These are phyloP conservation scores for Leucogyrophana mollusca DNA, from an alignment of 768 basidiomycete species.

Conservation along the genomic window DNA sequence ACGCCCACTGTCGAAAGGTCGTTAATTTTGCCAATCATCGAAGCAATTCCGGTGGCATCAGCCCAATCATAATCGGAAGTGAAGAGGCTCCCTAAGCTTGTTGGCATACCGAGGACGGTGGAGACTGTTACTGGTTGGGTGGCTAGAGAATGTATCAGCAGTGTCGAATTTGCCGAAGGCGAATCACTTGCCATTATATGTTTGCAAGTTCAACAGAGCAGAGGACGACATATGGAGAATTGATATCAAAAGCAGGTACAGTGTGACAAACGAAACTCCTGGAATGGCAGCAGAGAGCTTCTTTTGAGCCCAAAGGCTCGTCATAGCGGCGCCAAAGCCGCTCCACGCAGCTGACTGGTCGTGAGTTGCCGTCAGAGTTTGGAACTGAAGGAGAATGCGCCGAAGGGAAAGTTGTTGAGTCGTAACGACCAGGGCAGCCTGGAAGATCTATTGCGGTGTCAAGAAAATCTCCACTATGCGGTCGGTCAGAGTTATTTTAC, in stretches of 20 bases:
- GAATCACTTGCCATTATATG: neutral
- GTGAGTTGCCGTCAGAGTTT: constrained; percentile 12
- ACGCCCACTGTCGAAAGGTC: constrained; percentile 3
- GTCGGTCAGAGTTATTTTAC: neutral
- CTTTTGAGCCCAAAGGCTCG: constrained; percentile 8
- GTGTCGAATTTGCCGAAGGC: neutral
- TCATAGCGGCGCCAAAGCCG: constrained; percentile 9
- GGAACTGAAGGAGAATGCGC: constrained; percentile 4
- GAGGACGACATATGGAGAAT: constrained; percentile 12
- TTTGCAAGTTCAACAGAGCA: constrained; percentile 4
- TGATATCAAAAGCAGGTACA: constrained; percentile 10
- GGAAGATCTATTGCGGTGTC: neutral
- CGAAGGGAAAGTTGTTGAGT: constrained; percentile 11
- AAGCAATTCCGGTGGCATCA: neutral
- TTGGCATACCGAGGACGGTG: too few relatives aligned
- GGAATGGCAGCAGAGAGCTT: constrained; percentile 3
- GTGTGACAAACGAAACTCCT: constrained; percentile 4
- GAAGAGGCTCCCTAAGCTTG: too few relatives aligned
- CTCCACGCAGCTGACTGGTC: constrained; percentile 11
- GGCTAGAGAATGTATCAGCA: neutral
- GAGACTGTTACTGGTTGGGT: neutral
- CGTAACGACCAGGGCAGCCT: constrained; percentile 6
- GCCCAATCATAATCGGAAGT: neutral
- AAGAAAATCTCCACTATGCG: neutral
- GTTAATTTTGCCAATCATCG: neutral